Evolutionary conservation across 2,329 filamentous ascomycete genomes (phyloP).

Genomic region (Calonectria ilicicola): DNA sequence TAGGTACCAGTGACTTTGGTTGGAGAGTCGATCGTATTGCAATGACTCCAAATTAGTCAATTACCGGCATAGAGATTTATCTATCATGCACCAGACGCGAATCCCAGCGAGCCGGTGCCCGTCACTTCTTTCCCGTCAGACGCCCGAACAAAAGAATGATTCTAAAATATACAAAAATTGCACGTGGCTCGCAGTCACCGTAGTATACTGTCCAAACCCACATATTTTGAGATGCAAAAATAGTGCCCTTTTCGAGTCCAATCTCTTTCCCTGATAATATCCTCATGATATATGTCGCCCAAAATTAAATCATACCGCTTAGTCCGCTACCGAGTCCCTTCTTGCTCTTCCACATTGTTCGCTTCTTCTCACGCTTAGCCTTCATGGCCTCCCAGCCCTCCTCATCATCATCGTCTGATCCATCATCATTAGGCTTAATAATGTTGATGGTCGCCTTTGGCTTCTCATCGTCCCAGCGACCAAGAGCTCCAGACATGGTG

Average conservation of each 20-base stretch:
- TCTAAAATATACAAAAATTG: constrained; percentile 47
- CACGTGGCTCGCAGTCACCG: constrained; percentile 29
- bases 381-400: constrained; percentile 79
- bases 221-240: constrained; percentile 43
- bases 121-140: constrained; percentile 43
- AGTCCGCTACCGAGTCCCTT: constrained; percentile 64
- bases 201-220: constrained; percentile 35
- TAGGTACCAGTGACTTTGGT: background rate
- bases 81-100: constrained; percentile 46
- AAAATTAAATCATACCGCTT: constrained; percentile 57
- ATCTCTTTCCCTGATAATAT: constrained; percentile 41
- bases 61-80: constrained; percentile 45
- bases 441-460: constrained; percentile 52
- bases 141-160: constrained; percentile 41
- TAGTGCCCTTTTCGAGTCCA: constrained; percentile 43
- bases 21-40: constrained; percentile 16
- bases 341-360: constrained; percentile 73
- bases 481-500: constrained; percentile 50
- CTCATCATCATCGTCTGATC: constrained; percentile 71
- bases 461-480: constrained; percentile 47
- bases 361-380: constrained; percentile 76
- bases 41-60: constrained; percentile 44
- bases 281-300: constrained; percentile 27
- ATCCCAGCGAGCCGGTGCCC: constrained; percentile 37
- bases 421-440: constrained; percentile 50